phyloP scores from a whole-genome alignment of 2,329 filamentous ascomycete species.

The Penicillium vulpinum region DNA sequence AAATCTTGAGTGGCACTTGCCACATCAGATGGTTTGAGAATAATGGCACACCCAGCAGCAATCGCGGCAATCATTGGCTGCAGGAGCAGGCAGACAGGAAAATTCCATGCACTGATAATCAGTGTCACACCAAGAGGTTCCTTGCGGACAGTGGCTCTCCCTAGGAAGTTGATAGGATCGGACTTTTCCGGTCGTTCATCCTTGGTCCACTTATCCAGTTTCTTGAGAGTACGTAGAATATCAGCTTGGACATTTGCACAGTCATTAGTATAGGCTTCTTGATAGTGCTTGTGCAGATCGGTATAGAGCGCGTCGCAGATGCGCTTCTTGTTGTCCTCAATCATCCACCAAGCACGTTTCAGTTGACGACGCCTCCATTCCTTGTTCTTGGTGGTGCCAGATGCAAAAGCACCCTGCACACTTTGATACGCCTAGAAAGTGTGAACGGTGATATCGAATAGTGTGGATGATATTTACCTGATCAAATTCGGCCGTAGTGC shows the following conservation, averaged over 20 bases:
- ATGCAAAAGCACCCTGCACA: constrained; percentile 13
- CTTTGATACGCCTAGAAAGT: constrained; percentile 15
- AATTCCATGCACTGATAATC: constrained; percentile 52
- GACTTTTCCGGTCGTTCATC: constrained; percentile 32
- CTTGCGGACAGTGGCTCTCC: constrained; percentile 39
- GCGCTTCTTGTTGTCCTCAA: constrained; percentile 22
- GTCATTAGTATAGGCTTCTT: constrained; percentile 17
- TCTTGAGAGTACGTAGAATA: constrained; percentile 39
- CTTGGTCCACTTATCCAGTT: constrained; percentile 44
- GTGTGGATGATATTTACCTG: constrained; percentile 5
- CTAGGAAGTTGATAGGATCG: constrained; percentile 33
- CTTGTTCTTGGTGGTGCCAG: constrained; percentile 17
- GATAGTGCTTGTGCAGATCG: constrained; percentile 19
- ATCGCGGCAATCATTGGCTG: constrained; percentile 47
- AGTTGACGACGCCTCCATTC: constrained; percentile 20
- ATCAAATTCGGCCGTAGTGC: constrained; percentile 16
- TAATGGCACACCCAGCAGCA: constrained; percentile 43
- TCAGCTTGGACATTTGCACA: constrained; percentile 33
- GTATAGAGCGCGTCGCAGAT: constrained; percentile 15
- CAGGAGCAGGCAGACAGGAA: constrained; percentile 42
- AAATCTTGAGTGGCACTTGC: constrained; percentile 37
- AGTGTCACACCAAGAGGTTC: constrained; percentile 49
- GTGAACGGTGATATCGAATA: background rate
- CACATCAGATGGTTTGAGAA: constrained; percentile 51
- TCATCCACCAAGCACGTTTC: constrained; percentile 24